Evolutionary conservation across 257 asterid species (phyloP).

Genomic region (Przewalskia tangutica): DNA sequence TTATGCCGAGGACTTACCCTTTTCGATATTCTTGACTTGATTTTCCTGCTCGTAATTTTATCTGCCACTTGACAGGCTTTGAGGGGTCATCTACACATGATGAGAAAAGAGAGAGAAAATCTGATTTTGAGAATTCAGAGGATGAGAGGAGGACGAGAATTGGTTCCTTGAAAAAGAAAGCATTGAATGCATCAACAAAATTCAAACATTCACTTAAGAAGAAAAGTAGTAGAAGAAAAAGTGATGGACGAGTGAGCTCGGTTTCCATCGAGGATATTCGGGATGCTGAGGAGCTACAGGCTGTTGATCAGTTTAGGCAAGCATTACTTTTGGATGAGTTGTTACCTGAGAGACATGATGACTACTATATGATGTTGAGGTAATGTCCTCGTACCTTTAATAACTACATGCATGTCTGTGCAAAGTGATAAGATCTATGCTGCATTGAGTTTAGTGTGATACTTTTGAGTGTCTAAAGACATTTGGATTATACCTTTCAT

Average conservation of each 20-base stretch:
- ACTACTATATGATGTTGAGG: slow-evolving; percentile 96
- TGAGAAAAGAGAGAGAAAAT: slow-evolving; percentile 78
- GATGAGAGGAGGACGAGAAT: slow-evolving; percentile 89
- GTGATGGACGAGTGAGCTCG: slow-evolving; percentile 74
- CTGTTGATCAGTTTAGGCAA: slow-evolving; percentile 85
- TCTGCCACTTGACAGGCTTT: slow-evolving; percentile 43
- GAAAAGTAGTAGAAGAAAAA: slow-evolving; percentile 77
- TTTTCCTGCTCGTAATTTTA: slow-evolving; percentile 5
- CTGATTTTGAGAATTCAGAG: slow-evolving; percentile 92
- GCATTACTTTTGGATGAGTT: slow-evolving; percentile 74
- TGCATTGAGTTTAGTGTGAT: not conserved
- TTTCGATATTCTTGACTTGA: not conserved
- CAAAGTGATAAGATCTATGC: not conserved
- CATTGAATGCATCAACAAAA: slow-evolving; percentile 81
- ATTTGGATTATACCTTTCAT: not conserved
- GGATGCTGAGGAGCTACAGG: slow-evolving; percentile 78
- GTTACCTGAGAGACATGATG: slow-evolving; percentile 75
- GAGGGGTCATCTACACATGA: slow-evolving; percentile 87
- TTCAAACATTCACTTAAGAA: slow-evolving; percentile 93
- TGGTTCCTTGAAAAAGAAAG: slow-evolving; percentile 82
- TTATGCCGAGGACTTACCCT: not conserved
- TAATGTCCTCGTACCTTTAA: slow-evolving; percentile 16
- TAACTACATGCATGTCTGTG: not conserved
- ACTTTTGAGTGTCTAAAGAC: not conserved
- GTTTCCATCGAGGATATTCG: slow-evolving; percentile 92